Base-by-base conservation (phyloP, 1,284 basidiomycete species). In the Boletellus deceptivus region DNA sequence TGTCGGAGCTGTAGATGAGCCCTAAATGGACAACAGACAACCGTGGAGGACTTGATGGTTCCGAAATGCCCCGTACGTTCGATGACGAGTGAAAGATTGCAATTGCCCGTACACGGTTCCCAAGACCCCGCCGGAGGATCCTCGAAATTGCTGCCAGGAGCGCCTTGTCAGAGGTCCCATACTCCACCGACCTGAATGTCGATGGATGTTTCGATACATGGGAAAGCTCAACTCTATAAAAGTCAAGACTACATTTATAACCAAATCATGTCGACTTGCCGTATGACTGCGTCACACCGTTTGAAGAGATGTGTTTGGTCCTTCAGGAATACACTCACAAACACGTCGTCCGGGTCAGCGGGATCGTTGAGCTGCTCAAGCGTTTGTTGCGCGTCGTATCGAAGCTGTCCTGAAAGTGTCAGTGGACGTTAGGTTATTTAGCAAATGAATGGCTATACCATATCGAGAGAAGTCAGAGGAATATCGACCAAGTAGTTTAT, bases 401-500 rank as follows among this genome's bases (percentile, higher is more conserved):
- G 77, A 40, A 96, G 78, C 91, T 94, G 38, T 27, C 29, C 10
- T 16, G 33, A 45, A n/a, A 46, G 20, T 4, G 38, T 55, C 9
- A 58, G 20, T 35, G 29, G n/a, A 13, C 27, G 17, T 18, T 43
- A 44, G 7, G 39, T 29, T 4, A 35, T 33, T 33, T 24, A 47
- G 11, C n/a, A 17, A 45, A 10, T 0, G 27, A 43, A 8, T 25
- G 25, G 8, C 38, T 7, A 46, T 66, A 91, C 85, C 68, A 89
- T 70, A 43, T 86, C 81, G 4, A 93, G 71, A 4, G 87, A 88
- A 7, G 83, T 75, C 25, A 82, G 61, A 27, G 92, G 88, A 44
- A 94, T 79, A 11, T 79, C 84, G 0, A 84, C 82, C n/a, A 98
- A 70, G 14, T 97, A 63, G 65, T 99, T 99, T 47, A 92, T 74